A percentile compares a stretch with the other conserved stretches of the same genome.
Conservation (phyloP, 2,329 filamentous ascomycete genomes). For the Lachnellula cervina region DNA sequence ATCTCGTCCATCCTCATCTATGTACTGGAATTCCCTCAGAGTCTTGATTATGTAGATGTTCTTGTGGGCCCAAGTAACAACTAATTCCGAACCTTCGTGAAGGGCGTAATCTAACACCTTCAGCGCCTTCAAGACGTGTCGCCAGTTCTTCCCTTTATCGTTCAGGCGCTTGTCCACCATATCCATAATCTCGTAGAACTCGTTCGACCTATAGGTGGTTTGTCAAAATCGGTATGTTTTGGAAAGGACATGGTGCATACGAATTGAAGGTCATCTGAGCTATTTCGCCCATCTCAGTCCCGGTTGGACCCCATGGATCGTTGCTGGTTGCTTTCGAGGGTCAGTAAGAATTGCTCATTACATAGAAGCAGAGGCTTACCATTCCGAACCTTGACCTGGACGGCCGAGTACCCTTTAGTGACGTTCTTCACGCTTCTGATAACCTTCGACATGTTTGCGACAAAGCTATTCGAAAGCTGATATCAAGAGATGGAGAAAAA, state of each 20-base stretch:
- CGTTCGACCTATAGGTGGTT: slow-evolving; percentile 58
- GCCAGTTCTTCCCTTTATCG: slow-evolving; percentile 99
- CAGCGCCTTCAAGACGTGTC: slow-evolving; percentile 93
- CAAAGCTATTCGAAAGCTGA: slow-evolving; percentile 1
- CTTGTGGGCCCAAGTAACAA: slow-evolving; percentile 96
- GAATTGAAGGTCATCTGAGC: slow-evolving; percentile 96
- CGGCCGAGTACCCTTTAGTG: slow-evolving; percentile 94
- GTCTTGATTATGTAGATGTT: slow-evolving; percentile 99
- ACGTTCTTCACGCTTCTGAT: slow-evolving; percentile 98
- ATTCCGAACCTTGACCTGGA: slow-evolving; percentile 98
- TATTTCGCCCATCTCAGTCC: slow-evolving; percentile 98
- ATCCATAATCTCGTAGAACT: slow-evolving; percentile 99
- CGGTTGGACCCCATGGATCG: slow-evolving; percentile 96
- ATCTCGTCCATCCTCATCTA: slow-evolving; percentile 91
- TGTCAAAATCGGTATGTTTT: slow-evolving; percentile 3
- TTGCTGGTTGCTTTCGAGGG: slow-evolving; percentile 82
- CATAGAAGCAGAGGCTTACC: slow-evolving; percentile 50
- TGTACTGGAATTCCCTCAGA: slow-evolving; percentile 90
- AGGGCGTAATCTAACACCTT: slow-evolving; percentile 98
- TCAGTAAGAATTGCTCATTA: slow-evolving; percentile 25
- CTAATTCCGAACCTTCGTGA: slow-evolving; percentile 92
- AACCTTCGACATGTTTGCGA: slow-evolving; percentile 80
- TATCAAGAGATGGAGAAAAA: background rate
- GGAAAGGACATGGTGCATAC: slow-evolving; percentile 49
- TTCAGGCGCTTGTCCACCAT: slow-evolving; percentile 99